phyloP scores from a whole-genome alignment of 805 yeast species.

The Cyberlindnera bimundalis region DNA sequence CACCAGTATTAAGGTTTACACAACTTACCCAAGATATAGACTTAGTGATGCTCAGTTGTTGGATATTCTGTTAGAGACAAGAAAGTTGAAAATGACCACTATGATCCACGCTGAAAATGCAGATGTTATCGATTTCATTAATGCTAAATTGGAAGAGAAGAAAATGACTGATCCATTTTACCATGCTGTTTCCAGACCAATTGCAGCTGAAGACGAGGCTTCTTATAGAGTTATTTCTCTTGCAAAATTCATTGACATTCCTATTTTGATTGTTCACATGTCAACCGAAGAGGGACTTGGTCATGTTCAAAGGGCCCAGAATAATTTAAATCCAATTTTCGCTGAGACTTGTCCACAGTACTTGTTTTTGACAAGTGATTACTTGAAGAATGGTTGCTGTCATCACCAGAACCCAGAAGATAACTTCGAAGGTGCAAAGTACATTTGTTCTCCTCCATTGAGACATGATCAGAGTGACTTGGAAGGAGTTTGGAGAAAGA shows the following conservation, averaged over 20 bases:
- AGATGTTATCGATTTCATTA: conserved; percentile 41
- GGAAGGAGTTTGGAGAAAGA: conserved; percentile 43
- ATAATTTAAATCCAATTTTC: conserved; percentile 37
- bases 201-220: conserved; percentile 47
- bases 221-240: conserved; percentile 44
- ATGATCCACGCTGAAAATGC: conserved; percentile 53
- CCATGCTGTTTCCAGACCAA: conserved; percentile 44
- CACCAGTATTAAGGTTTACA: conserved; percentile 33
- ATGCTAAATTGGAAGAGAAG: conserved; percentile 37
- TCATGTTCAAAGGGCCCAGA: conserved; percentile 42
- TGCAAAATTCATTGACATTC: conserved; percentile 42
- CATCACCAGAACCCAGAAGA: conserved; percentile 30
- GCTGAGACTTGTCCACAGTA: conserved; percentile 54
- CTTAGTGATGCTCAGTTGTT: conserved; percentile 39
- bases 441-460: conserved; percentile 48
- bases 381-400: conserved; percentile 28
- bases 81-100: conserved; percentile 41
- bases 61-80: conserved; percentile 36
- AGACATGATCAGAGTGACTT: conserved; percentile 38
- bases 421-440: conserved; percentile 45
- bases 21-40: conserved; percentile 42
- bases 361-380: conserved; percentile 39
- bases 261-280: conserved; percentile 46
- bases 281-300: conserved; percentile 40
- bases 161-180: conserved; percentile 40